A percentile compares a stretch with the other conserved stretches of the same genome.
Conservation (phyloP, 768 basidiomycete genomes). For the Mrakia hoshinonis region DNA sequence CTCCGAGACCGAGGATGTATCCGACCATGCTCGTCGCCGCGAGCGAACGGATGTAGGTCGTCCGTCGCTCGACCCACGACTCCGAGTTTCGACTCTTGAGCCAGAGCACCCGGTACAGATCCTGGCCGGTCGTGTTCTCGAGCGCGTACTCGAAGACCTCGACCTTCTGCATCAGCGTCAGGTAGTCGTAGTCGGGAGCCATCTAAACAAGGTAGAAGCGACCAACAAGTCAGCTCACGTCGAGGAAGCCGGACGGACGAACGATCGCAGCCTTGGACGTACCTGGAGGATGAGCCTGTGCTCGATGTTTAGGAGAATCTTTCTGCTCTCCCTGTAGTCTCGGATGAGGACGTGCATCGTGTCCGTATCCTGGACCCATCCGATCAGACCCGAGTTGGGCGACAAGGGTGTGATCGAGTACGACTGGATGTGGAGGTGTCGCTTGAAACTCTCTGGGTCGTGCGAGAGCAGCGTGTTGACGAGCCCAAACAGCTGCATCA, state of each 20-base stretch:
- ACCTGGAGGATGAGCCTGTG: conserved; percentile 98
- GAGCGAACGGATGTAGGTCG: conserved; percentile 88
- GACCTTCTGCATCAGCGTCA: conserved; percentile 90
- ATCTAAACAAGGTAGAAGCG: conserved; percentile 51
- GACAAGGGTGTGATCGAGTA: conserved; percentile 90
- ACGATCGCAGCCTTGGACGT: conserved; percentile 30
- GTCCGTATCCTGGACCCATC: conserved; percentile 93
- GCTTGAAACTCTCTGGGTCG: conserved; percentile 90
- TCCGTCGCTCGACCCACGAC: conserved; percentile 92
- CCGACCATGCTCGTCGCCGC: conserved; percentile 98
- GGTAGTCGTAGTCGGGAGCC: conserved; percentile 96
- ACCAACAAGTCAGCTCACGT: not conserved
- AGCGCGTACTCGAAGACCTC: conserved; percentile 98
- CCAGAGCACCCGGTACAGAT: conserved; percentile 93
- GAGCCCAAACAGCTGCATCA: conserved; percentile 97
- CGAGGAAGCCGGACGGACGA: not conserved
- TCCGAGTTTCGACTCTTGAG: conserved; percentile 90
- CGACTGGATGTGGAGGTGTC: conserved; percentile 86
- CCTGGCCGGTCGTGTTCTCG: conserved; percentile 96
- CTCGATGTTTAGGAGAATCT: conserved; percentile 94
- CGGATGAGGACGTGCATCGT: conserved; percentile 92
- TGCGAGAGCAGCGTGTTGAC: conserved; percentile 88
- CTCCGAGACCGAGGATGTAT: conserved; percentile 93
- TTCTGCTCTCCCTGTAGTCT: conserved; percentile 90
- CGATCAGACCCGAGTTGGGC: conserved; percentile 85